Conservation (phyloP, 345 rosid genomes). For the Citrus mangshanensis region DNA sequence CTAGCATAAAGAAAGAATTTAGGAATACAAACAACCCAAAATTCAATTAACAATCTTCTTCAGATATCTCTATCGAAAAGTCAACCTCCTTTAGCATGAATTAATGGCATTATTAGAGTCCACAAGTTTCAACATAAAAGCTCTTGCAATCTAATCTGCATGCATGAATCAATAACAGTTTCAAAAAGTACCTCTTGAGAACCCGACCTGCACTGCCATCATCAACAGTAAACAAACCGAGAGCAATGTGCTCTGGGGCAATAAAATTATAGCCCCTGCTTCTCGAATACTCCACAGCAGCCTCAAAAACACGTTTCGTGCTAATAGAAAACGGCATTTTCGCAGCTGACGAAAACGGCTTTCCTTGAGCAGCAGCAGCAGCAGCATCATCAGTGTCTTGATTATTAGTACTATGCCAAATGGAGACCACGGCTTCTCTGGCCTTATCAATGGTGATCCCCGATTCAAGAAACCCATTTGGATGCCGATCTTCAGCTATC, state of each 20-base stretch:
- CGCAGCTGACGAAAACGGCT: conserved; percentile 37
- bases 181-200: conserved; percentile 56
- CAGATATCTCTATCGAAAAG: no score
- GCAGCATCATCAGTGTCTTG: conserved; percentile 11
- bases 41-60: background rate
- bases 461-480: conserved; percentile 76
- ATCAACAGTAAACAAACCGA: conserved; percentile 85
- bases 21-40: background rate
- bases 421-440: conserved; percentile 62
- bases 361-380: conserved; percentile 13
- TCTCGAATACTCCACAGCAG: conserved; percentile 92
- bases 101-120: background rate
- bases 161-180: background rate
- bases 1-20: background rate
- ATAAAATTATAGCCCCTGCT: conserved; percentile 78
- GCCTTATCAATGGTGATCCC: conserved; percentile 66
- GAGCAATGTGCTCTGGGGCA: conserved; percentile 88
- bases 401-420: conserved; percentile 44
- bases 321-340: conserved; percentile 74
- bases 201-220: conserved; percentile 85
- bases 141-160: background rate
- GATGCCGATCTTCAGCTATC: conserved; percentile 76
- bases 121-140: background rate
- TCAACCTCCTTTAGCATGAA: background rate
- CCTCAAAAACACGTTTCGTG: conserved; percentile 89